Conservation (phyloP, 2,329 filamentous ascomycete species). For the Aspergillus sergii region DNA sequence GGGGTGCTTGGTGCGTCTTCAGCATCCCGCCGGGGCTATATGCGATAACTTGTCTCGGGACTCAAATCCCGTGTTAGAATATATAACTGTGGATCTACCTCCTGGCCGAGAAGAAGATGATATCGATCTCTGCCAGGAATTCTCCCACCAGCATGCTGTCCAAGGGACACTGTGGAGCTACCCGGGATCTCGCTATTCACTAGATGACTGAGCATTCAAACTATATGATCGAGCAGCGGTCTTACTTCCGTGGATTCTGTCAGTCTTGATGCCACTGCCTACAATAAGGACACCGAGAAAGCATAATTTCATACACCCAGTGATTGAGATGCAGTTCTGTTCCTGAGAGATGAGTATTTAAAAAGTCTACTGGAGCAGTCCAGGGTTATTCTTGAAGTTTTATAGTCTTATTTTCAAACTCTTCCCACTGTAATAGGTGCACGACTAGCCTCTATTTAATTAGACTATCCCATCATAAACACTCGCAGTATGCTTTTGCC, state of each 20-base stretch:
- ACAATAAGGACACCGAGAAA: not conserved
- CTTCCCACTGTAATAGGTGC: no score
- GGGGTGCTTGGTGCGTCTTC: not conserved
- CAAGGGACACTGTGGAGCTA: not conserved
- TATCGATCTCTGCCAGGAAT: constrained; percentile 1
- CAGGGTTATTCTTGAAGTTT: no score
- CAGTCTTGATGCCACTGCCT: no score
- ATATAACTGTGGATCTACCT: not conserved
- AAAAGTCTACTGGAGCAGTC: no score
- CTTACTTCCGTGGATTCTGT: no score
- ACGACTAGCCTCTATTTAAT: no score
- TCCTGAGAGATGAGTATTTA: no score
- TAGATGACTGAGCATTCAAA: not conserved
- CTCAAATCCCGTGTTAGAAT: not conserved
- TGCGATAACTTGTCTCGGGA: not conserved
- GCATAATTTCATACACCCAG: not conserved
- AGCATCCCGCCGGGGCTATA: not conserved
- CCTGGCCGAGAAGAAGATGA: not conserved
- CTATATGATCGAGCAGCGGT: not conserved
- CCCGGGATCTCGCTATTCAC: not conserved
- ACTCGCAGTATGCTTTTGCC: no score
- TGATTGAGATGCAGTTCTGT: no score
- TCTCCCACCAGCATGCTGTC: not conserved
- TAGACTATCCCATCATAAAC: no score
- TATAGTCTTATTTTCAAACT: no score